phyloP scores from a whole-genome alignment of 2,329 filamentous ascomycete genomes.

The Beauveria medogensis region DNA sequence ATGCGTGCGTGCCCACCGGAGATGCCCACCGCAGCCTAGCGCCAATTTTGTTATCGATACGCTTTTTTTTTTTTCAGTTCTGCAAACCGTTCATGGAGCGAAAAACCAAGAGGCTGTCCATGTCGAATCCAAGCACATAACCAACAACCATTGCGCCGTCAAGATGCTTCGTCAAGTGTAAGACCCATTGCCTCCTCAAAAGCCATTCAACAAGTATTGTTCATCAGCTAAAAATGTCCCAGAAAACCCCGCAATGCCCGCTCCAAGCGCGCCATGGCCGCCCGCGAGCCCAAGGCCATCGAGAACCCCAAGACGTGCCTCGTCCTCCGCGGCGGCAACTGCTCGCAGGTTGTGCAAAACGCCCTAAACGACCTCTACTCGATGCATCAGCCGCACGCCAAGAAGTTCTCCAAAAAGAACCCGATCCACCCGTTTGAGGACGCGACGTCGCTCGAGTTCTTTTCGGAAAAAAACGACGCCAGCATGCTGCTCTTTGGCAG shows the following conservation, averaged over 20 bases:
- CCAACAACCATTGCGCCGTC: constrained; percentile 11
- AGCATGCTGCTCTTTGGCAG: constrained; percentile 76
- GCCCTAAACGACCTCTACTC: constrained; percentile 78
- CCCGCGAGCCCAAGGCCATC: constrained; percentile 77
- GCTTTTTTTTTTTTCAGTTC: constrained; percentile 20
- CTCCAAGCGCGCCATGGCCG: constrained; percentile 90
- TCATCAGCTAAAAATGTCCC: background rate
- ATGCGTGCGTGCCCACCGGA: background rate
- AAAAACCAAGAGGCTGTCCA: background rate
- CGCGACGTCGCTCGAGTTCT: constrained; percentile 80
- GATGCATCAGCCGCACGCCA: constrained; percentile 73
- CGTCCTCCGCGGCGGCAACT: constrained; percentile 80
- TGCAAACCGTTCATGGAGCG: background rate
- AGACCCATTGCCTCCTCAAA: constrained; percentile 12
- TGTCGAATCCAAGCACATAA: constrained; percentile 6
- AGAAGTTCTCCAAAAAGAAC: constrained; percentile 97
- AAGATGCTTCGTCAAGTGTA: constrained; percentile 45
- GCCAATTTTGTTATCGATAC: constrained; percentile 28
- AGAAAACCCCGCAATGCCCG: constrained; percentile 65
- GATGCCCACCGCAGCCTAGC: background rate
- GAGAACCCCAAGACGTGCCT: constrained; percentile 89
- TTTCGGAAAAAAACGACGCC: constrained; percentile 92
- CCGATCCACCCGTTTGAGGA: constrained; percentile 91
- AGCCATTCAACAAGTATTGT: background rate
- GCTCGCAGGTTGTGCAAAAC: constrained; percentile 74